phyloP scores from a whole-genome alignment of 805 yeast species.

The Ascoidea rubescens region DNA sequence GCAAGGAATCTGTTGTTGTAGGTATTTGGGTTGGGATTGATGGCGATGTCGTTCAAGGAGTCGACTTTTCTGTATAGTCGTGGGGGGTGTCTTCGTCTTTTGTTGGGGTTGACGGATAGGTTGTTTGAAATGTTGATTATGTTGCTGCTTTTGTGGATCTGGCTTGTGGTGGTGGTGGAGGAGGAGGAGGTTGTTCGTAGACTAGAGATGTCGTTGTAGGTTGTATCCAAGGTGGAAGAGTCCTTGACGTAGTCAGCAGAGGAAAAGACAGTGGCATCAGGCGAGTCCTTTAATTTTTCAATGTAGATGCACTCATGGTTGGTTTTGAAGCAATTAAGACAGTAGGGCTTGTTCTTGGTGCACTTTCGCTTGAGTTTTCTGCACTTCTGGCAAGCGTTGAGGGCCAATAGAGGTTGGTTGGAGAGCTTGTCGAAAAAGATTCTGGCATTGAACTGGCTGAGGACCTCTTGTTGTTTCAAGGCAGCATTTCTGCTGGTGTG shows the following conservation, averaged over 20 bases:
- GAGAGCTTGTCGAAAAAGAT: slow-evolving; percentile 4
- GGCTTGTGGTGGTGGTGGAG: not conserved
- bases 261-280: not conserved
- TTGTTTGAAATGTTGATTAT: too few relatives aligned
- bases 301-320: slow-evolving; percentile 18
- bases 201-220: not conserved
- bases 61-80: too few relatives aligned
- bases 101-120: too few relatives aligned
- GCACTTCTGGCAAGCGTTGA: slow-evolving; percentile 17
- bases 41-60: not conserved
- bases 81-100: too few relatives aligned
- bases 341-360: slow-evolving; percentile 35
- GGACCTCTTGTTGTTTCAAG: not conserved
- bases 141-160: not conserved
- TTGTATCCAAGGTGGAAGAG: not conserved
- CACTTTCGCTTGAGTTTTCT: slow-evolving; percentile 29
- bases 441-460: not conserved
- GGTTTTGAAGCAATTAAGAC: slow-evolving; percentile 34
- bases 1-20: not conserved
- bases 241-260: not conserved
- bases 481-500: not conserved
- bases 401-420: slow-evolving; percentile 5
- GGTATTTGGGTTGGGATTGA: not conserved
- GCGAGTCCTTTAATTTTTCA: slow-evolving; percentile 9
- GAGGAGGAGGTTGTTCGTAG: not conserved